Evolutionary conservation across 805 yeast genomes (phyloP), one percentile per base, ranked within the genome.

Genomic region (Wickerhamiella occidentalis): DNA sequence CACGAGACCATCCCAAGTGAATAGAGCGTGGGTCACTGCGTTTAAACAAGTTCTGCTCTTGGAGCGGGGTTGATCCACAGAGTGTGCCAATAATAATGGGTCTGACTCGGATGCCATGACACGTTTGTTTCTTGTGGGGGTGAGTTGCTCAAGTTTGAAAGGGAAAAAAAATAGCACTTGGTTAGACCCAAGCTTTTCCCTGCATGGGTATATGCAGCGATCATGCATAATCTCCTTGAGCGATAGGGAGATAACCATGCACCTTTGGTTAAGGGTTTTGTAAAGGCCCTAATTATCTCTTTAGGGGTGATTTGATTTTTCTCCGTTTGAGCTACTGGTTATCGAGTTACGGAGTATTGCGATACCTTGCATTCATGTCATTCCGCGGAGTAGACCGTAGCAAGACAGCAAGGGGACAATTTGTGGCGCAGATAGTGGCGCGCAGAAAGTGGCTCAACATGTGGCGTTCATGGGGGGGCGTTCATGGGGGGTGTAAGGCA

Each of bases 1-100:
- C 12, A 86, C 56, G 37, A 84, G 59, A 7, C 95, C 95, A 17
- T 84, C 85, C 52, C 70, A 75, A 35, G 94, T 82, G 53, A 92
- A 76, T 68, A 77, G 36, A 12, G 49, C 28, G 40, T 45, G 48
- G 22, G 25, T 18, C 4, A 45, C 40, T 12, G 40, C 28, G 4
- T 35, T 23, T 7, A 7, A 21, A 22, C 7, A 8, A 9, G 42
- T n/a, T 22, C 29, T 38, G 13, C n/a, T 13, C 6, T 6, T 9
- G 5, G 22, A n/a, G 6, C 40, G n/a, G 6, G 8, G 5, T 6
- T 37, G 19, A 15, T 9, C 9, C 6, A 22, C 21, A 11, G 7
- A 17, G 17, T 5, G 28, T 17, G 25, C 28, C 42, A 38, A 15
- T 22, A 38, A 38, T n/a, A 38, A 38, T 38, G 42, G 42, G 9